These are phyloP conservation scores for Primulina tabacum DNA, from an alignment of 257 asterid species.

Conservation along the genomic window DNA sequence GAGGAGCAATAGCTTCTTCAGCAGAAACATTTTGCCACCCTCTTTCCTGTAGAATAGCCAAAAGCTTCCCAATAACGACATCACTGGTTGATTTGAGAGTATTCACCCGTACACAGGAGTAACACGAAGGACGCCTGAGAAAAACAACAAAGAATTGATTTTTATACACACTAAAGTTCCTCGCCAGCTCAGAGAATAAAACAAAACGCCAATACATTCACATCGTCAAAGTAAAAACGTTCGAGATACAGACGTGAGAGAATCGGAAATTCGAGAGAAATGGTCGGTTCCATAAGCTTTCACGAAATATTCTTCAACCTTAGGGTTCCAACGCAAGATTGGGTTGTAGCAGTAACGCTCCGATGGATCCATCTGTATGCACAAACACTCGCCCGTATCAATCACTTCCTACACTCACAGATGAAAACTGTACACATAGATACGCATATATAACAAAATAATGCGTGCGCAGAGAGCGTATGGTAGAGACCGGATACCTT, in stretches of 20 bases:
- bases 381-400: conserved; percentile 4
- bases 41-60: conserved; percentile 45
- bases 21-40: conserved; percentile 29
- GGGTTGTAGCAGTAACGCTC: conserved; percentile 78
- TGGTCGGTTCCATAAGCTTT: conserved; percentile 84
- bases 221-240: neutral
- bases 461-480: neutral
- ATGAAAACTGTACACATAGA: no score
- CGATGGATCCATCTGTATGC: conserved; percentile 64
- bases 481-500: conserved; percentile 19
- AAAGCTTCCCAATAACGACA: conserved; percentile 63
- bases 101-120: conserved; percentile 93
- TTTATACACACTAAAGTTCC: conserved; percentile 15
- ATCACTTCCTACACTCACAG: conserved; percentile 9
- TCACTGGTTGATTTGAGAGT: conserved; percentile 65
- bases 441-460: neutral
- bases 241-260: conserved; percentile 58
- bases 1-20: conserved; percentile 27
- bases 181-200: neutral
- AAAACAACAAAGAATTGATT: conserved; percentile 15
- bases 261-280: conserved; percentile 65
- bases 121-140: conserved; percentile 82
- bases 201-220: no score
- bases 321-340: conserved; percentile 70
- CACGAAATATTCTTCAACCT: conserved; percentile 73